Conservation (phyloP, 179 eudicot genomes). For the Beta lomatogona region DNA sequence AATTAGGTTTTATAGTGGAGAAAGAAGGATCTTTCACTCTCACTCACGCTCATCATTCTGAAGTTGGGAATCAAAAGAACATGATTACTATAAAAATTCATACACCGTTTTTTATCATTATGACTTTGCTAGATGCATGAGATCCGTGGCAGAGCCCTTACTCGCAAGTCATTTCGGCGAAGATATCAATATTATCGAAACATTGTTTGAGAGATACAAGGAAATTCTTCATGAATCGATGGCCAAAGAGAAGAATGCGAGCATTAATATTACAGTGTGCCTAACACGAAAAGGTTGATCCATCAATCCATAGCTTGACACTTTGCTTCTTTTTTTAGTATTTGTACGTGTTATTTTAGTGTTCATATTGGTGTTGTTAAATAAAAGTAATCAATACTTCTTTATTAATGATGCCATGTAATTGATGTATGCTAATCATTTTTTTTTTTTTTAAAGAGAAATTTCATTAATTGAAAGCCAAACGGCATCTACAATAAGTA, state of each 20-base stretch:
- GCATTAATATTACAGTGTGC: slow-evolving; percentile 36
- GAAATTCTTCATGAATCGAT: slow-evolving; percentile 26
- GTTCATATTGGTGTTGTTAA: no score
- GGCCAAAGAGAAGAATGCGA: slow-evolving; percentile 33
- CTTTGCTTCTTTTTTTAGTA: neutral
- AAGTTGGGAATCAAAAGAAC: neutral
- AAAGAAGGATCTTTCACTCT: slow-evolving; percentile 11
- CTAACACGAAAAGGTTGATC: slow-evolving; percentile 22
- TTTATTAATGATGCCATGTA: no score
- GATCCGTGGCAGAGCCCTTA: slow-evolving; percentile 48
- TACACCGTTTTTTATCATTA: neutral
- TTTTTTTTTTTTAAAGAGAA: no score
- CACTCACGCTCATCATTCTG: neutral
- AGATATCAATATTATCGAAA: slow-evolving; percentile 23
- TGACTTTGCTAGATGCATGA: slow-evolving; percentile 39
- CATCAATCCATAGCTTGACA: neutral
- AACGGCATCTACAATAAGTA: no score
- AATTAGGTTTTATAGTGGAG: neutral
- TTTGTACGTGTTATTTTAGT: no score
- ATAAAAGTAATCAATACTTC: no score
- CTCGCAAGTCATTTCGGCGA: slow-evolving; percentile 43
- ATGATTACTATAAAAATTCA: neutral
- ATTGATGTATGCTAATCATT: no score
- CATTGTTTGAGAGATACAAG: slow-evolving; percentile 34
- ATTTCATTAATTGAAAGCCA: no score